Evolutionary conservation across 1,284 basidiomycete species (phyloP), one percentile per base, ranked within the genome.

Genomic region (Apiotrichum montevideense): DNA sequence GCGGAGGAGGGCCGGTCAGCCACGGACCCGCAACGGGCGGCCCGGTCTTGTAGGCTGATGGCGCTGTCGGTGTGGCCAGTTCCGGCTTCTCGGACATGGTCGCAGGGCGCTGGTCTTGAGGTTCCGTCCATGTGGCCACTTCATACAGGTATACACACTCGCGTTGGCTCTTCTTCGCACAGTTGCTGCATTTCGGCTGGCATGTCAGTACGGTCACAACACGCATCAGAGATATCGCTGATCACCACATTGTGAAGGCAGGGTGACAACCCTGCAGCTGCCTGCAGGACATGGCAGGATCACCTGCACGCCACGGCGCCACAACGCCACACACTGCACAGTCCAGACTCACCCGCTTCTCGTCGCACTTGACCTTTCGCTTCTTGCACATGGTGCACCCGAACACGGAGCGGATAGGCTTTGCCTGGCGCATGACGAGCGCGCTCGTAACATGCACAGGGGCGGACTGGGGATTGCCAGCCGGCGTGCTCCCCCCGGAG

Each of bases 311-410:
- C 29, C 29, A 29, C 29, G 29, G 29, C 29, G 29, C 29, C 29
- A 29, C 29, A 29, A 29, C 29, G 29, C 29, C 29, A 29, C 29
- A 29, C 29, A 29, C 29, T 29, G 29, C 21, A 43, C 55, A 14
- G 14, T 10, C 13, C 6, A n/a, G 8, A 9, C 55, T 40, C 46
- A 58, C 57, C 40, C 57, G 21, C 37, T 44, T 43, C 43, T 59
- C 51, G n/a, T 59, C 57, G 8, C 57, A 59, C 47, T 59, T 59
- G 37, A 59, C 54, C 33, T 59, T 59, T 9, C 57, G 54, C 43
- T 55, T 55, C 46, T 59, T 59, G 39, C 57, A 59, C 3, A 54
- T 51, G 21, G 51, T 51, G 42, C 57, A 59, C 4, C 57, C 57
- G n/a, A 59, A 59, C 37, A 55, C 57, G 11, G 54, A 55, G 37